phyloP scores from a whole-genome alignment of 176 grass and related monocot species.

The Oryza nivara region DNA sequence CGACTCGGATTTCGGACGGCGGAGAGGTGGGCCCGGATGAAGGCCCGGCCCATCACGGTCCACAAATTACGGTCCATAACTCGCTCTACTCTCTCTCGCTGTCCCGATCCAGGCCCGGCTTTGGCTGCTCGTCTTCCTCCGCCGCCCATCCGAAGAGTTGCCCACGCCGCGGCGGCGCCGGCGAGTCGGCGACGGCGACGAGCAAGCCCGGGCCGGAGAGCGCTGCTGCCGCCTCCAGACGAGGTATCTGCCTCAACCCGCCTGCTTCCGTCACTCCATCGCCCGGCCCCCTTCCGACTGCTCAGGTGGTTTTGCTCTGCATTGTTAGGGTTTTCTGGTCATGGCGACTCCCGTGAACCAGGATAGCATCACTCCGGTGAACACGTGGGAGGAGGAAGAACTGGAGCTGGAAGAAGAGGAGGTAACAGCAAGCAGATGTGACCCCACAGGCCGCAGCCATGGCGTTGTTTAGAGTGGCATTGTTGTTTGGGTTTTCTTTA shows the following conservation, averaged over 20 bases:
- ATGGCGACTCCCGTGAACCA: conserved; percentile 30
- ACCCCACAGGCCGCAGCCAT: neutral
- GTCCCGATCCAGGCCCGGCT: too few species aligned
- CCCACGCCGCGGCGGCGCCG: neutral
- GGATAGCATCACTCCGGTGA: neutral
- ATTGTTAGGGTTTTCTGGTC: conserved; percentile 17
- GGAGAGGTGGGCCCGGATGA: neutral
- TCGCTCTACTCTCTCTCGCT: neutral
- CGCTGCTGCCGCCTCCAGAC: neutral
- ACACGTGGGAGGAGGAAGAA: neutral
- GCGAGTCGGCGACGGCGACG: neutral
- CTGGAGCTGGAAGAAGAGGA: conserved; percentile 26
- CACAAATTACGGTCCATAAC: neutral
- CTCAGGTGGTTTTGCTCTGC: conserved; percentile 13
- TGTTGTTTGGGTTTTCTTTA: conserved; percentile 10
- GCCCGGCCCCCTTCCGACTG: neutral
- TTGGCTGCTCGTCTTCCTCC: neutral
- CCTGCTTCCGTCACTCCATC: neutral
- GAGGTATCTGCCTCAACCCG: neutral
- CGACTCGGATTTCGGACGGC: neutral
- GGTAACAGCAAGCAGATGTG: conserved; percentile 31
- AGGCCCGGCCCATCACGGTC: neutral
- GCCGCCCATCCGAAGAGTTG: too few species aligned
- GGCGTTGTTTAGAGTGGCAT: neutral
- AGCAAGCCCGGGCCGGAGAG: neutral